A percentile compares a stretch with the other conserved stretches of the same genome.
Conservation (phyloP, 805 yeast genomes). For the Candida argentea region DNA sequence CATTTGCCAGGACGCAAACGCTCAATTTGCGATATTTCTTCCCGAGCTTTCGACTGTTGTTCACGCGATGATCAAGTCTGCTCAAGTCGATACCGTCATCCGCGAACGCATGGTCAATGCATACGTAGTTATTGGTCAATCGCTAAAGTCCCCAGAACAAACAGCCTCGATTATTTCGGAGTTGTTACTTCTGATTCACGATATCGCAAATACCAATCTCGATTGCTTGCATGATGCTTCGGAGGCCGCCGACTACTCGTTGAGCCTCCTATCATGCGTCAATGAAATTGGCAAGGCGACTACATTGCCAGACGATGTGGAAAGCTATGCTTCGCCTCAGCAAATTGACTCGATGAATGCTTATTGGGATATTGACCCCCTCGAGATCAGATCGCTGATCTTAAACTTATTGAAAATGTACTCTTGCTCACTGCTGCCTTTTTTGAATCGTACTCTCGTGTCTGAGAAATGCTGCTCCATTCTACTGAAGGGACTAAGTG, state of each 20-base stretch:
- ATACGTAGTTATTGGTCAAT: slow-evolving; percentile 52
- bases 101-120: slow-evolving; percentile 55
- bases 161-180: slow-evolving; percentile 14
- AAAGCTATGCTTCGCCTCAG: slow-evolving; percentile 25
- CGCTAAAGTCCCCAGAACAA: slow-evolving; percentile 34
- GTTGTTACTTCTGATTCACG: slow-evolving; percentile 12
- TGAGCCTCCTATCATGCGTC: slow-evolving; percentile 52
- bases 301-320: slow-evolving; percentile 45
- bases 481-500: slow-evolving; percentile 55
- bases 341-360: slow-evolving; percentile 16
- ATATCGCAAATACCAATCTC: slow-evolving; percentile 2
- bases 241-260: slow-evolving; percentile 31
- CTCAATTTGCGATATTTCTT: slow-evolving; percentile 28
- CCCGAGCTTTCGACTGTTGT: slow-evolving; percentile 41
- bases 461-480: slow-evolving; percentile 58
- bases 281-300: slow-evolving; percentile 66
- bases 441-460: slow-evolving; percentile 35
- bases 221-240: background rate
- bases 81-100: slow-evolving; percentile 31
- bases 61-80: slow-evolving; percentile 34
- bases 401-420: slow-evolving; percentile 31
- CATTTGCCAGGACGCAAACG: slow-evolving; percentile 46
- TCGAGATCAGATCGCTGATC: slow-evolving; percentile 32
- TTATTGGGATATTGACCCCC: slow-evolving; percentile 44
- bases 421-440: slow-evolving; percentile 26